phyloP scores from a whole-genome alignment of 1,284 basidiomycete genomes.

The Ustilago bromivora region DNA sequence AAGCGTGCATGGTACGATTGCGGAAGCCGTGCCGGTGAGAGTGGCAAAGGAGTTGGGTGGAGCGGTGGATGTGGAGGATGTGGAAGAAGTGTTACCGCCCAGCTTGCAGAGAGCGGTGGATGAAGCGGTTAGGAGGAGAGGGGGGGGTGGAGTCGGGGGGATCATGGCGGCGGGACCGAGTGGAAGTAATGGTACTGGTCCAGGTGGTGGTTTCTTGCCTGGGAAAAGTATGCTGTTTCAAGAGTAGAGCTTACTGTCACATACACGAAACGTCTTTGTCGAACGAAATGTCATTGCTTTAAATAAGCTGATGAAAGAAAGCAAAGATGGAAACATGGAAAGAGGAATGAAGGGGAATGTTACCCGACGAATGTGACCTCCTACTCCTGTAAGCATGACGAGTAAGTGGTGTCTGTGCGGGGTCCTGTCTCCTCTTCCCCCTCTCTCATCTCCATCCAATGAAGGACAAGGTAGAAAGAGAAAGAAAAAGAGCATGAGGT shows the following conservation, averaged over 20 bases:
- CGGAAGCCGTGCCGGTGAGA: conserved; percentile 48
- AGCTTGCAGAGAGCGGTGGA: conserved; percentile 34
- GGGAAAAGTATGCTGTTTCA: conserved; percentile 50
- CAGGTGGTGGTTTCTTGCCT: conserved; percentile 41
- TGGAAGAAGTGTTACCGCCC: conserved; percentile 49
- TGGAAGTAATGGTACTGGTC: conserved; percentile 29
- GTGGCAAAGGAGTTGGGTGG: conserved; percentile 40
- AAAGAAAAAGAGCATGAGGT: conserved; percentile 12
- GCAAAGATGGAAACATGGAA: background rate
- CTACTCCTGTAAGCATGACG: conserved; percentile 26
- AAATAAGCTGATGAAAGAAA: conserved; percentile 1
- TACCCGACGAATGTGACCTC: conserved; percentile 53
- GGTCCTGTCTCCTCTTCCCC: conserved; percentile 17
- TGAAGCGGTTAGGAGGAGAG: conserved; percentile 27
- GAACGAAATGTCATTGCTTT: background rate
- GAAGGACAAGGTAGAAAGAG: background rate
- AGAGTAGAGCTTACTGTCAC: conserved; percentile 19
- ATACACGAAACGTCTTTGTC: background rate
- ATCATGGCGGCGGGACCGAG: conserved; percentile 1
- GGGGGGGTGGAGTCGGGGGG: conserved; percentile 14
- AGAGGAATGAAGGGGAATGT: conserved; percentile 15
- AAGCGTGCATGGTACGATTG: conserved; percentile 39
- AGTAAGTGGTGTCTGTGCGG: conserved; percentile 52
- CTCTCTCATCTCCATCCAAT: background rate
- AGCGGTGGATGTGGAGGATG: conserved; percentile 43